A percentile compares a stretch with the other conserved stretches of the same genome.
These are phyloP conservation scores for Penstemon eatonii DNA, from an alignment of 257 asterid genomes.

Conservation along the genomic window DNA sequence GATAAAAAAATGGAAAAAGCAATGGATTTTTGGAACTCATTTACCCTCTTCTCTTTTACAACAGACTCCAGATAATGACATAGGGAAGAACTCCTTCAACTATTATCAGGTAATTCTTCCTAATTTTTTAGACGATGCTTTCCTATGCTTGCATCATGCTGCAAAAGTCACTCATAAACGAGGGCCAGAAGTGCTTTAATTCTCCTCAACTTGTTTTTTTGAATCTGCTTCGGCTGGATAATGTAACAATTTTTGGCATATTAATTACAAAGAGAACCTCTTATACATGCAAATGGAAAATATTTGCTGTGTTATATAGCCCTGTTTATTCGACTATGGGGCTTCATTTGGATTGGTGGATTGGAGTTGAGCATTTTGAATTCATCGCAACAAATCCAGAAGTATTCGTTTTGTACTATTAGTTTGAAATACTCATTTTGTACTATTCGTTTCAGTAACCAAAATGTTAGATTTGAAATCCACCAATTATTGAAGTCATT, in stretches of 20 bases:
- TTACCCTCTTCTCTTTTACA: slow-evolving; percentile 27
- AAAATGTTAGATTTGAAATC: too few species aligned
- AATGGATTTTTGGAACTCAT: not conserved
- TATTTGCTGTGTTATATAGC: too few species aligned
- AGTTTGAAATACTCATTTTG: too few species aligned
- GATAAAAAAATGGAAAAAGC: not conserved
- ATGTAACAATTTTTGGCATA: not conserved
- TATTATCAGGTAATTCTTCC: slow-evolving; percentile 64
- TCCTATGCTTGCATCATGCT: slow-evolving; percentile 14
- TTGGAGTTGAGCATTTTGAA: too few species aligned
- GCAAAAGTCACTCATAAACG: slow-evolving; percentile 1
- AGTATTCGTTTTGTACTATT: too few species aligned
- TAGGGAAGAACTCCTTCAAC: slow-evolving; percentile 90
- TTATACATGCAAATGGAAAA: not conserved
- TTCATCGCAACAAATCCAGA: too few species aligned
- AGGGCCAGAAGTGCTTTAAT: not conserved
- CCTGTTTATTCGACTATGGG: too few species aligned
- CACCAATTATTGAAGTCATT: too few species aligned
- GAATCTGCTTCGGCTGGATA: not conserved
- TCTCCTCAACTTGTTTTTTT: slow-evolving; percentile 8
- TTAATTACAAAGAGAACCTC: slow-evolving; percentile 4
- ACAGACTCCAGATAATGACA: slow-evolving; percentile 91
- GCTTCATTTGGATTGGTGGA: too few species aligned
- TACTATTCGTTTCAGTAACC: too few species aligned
- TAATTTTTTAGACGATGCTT: not conserved